A percentile compares a stretch with the other conserved stretches of the same genome.
Conservation (phyloP, 371 early-diverging fungal species). For the Mucor racemosus region DNA sequence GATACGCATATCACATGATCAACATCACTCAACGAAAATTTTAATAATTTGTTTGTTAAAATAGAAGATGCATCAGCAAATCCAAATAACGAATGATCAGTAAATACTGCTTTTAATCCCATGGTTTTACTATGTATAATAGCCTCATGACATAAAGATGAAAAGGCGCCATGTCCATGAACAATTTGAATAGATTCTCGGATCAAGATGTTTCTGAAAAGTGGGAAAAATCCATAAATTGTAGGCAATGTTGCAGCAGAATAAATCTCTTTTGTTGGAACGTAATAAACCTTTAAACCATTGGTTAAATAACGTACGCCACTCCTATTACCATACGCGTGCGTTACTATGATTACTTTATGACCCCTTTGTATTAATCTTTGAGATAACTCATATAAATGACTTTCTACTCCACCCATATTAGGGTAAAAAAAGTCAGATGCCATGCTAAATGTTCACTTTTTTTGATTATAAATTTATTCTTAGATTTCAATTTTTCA, state of each 20-base stretch:
- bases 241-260: constrained; percentile 94
- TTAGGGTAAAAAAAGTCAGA: constrained; percentile 99
- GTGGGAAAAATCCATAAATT: constrained; percentile 87
- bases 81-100: constrained; percentile 99
- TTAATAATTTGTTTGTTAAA: constrained; percentile 92
- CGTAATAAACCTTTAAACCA: constrained; percentile 97
- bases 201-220: constrained; percentile 92
- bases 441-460: constrained; percentile 67
- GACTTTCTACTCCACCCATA: constrained; percentile 98
- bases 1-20: constrained; percentile 99
- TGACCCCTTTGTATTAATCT: constrained; percentile 91
- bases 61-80: constrained; percentile 95
- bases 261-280: constrained; percentile 87
- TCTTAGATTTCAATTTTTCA: background rate
- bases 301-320: constrained; percentile 93
- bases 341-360: constrained; percentile 91
- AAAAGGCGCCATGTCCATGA: constrained; percentile 97
- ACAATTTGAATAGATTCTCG: constrained; percentile 95
- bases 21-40: constrained; percentile 93
- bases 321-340: constrained; percentile 82
- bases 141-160: constrained; percentile 94
- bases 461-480: constrained; percentile 1
- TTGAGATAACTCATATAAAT: constrained; percentile 93
- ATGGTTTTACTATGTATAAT: constrained; percentile 96
- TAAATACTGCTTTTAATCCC: constrained; percentile 95